Evolutionary conservation across 768 basidiomycete species (phyloP).

Genomic region (Pisolithus orientalis): DNA sequence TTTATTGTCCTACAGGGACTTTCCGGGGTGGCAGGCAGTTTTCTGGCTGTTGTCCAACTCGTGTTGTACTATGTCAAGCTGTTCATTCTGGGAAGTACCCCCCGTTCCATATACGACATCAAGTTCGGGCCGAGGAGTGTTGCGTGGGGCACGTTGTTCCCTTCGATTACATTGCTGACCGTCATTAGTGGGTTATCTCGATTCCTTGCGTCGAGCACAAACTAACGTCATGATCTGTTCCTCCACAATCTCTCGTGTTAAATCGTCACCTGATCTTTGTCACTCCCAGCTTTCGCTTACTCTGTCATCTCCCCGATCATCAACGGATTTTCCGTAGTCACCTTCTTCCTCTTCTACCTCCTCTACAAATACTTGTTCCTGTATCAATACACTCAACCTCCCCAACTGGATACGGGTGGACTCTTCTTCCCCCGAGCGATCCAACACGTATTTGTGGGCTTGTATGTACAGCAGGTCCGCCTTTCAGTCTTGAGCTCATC

Average conservation of each 20-base stretch:
- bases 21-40: slow-evolving; percentile 70
- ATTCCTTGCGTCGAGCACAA: neutral
- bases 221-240: slow-evolving; percentile 1
- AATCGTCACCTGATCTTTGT: too few species aligned
- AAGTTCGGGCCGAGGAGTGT: slow-evolving; percentile 67
- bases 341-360: slow-evolving; percentile 80
- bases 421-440: slow-evolving; percentile 94
- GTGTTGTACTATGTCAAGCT: slow-evolving; percentile 88
- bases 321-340: slow-evolving; percentile 77
- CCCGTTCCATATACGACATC: slow-evolving; percentile 77
- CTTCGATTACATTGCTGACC: slow-evolving; percentile 63
- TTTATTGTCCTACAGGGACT: slow-evolving; percentile 81
- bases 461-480: slow-evolving; percentile 77
- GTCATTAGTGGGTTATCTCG: slow-evolving; percentile 62
- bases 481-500: neutral
- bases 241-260: too few species aligned
- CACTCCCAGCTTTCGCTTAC: slow-evolving; percentile 58
- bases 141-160: slow-evolving; percentile 75
- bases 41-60: slow-evolving; percentile 72
- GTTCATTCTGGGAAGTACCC: slow-evolving; percentile 81
- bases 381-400: slow-evolving; percentile 68
- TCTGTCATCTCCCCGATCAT: slow-evolving; percentile 89
- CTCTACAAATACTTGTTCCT: slow-evolving; percentile 86
- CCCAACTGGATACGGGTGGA: slow-evolving; percentile 77
- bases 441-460: slow-evolving; percentile 86